These are phyloP conservation scores for Exophiala sp. DNA, from an alignment of 2,329 filamentous ascomycete genomes.

Conservation along the genomic window DNA sequence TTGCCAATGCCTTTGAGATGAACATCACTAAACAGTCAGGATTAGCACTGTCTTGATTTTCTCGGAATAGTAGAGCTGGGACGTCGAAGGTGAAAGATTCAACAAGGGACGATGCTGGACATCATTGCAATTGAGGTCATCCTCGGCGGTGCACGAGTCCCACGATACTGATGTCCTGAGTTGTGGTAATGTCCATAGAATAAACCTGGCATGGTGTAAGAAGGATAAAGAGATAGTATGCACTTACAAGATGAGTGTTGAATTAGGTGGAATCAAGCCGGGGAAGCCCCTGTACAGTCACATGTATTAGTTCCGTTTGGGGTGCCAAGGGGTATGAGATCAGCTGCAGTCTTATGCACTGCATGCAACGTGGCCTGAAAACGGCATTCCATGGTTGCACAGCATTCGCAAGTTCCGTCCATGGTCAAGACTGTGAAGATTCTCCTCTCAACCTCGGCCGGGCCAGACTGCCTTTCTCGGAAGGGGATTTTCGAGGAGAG, in stretches of 20 bases:
- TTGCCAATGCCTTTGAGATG: conserved; percentile 63
- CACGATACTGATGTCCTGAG: no score
- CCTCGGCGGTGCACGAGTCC: not conserved
- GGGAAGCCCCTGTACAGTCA: conserved; percentile 64
- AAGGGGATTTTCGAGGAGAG: not conserved
- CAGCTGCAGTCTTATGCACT: no score
- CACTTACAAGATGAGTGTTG: conserved; percentile 80
- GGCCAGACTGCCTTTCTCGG: not conserved
- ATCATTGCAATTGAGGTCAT: conserved; percentile 3
- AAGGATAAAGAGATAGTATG: not conserved
- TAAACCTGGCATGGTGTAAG: not conserved
- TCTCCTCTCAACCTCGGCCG: not conserved
- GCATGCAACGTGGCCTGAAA: no score
- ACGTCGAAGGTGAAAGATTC: not conserved
- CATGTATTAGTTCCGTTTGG: not conserved
- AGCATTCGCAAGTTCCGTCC: no score
- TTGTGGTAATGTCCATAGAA: no score
- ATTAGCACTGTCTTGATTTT: conserved; percentile 1
- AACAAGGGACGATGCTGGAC: not conserved
- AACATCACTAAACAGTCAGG: conserved; percentile 55
- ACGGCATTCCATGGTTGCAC: no score
- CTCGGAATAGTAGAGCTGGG: not conserved
- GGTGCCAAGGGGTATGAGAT: no score
- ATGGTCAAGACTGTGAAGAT: no score
- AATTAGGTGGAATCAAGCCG: conserved; percentile 68